Evolutionary conservation across 352 stramenopile genomes (phyloP).

Genomic region (Lagenidium sp.): DNA sequence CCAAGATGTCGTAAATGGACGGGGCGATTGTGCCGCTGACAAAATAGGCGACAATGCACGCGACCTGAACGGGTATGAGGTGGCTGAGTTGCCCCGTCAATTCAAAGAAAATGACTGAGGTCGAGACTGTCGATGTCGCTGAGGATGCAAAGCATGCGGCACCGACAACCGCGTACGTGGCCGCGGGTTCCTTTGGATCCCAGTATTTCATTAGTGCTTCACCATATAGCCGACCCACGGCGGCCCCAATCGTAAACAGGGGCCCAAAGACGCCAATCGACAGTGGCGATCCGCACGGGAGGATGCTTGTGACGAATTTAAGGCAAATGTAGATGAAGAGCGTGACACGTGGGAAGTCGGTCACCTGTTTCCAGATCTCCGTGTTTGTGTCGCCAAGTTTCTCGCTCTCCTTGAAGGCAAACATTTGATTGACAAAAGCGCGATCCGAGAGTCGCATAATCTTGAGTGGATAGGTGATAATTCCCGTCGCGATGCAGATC

Average conservation of each 20-base stretch:
- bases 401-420: conserved; percentile 48
- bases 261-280: conserved; percentile 79
- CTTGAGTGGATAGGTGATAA: conserved; percentile 57
- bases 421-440: conserved; percentile 68
- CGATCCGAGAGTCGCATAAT: conserved; percentile 71
- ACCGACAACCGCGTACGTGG: conserved; percentile 87
- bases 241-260: conserved; percentile 75
- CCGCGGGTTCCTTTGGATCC: conserved; percentile 63
- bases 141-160: conserved; percentile 87
- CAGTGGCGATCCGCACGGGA: conserved; percentile 60
- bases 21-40: conserved; percentile 64
- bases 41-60: conserved; percentile 75
- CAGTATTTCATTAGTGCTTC: conserved; percentile 74
- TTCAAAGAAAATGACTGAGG: conserved; percentile 83
- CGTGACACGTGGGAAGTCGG: conserved; percentile 39
- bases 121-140: conserved; percentile 86
- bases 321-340: conserved; percentile 64
- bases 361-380: conserved; percentile 54
- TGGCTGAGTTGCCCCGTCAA: conserved; percentile 73
- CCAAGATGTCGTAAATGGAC: conserved; percentile 82
- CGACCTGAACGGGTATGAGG: conserved; percentile 78
- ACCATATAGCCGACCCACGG: conserved; percentile 60
- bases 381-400: too few species aligned
- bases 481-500: conserved; percentile 43
- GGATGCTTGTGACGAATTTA: conserved; percentile 60